These are phyloP conservation scores for Aspergillus niger DNA, from an alignment of 2,329 filamentous ascomycete species.

Conservation along the genomic window DNA sequence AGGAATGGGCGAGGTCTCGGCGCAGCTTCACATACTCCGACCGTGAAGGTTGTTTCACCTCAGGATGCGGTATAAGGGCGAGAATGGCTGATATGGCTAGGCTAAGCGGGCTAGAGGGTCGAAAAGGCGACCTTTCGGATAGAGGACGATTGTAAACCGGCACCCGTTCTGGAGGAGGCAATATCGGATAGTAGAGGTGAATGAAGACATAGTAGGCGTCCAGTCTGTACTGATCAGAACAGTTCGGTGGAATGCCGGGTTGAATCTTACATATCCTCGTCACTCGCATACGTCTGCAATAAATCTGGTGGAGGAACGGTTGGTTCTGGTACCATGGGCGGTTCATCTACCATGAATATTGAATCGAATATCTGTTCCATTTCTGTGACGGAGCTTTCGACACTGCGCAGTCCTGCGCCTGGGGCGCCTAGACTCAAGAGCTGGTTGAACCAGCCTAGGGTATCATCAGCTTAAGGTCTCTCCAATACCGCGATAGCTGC, in stretches of 20 bases:
- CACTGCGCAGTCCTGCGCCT: conserved; percentile 51
- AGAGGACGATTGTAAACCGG: conserved; percentile 20
- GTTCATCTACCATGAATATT: conserved; percentile 17
- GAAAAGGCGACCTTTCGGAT: conserved; percentile 12
- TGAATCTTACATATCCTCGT: conserved; percentile 44
- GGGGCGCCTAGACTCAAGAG: conserved; percentile 41
- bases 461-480: background rate
- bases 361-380: conserved; percentile 54
- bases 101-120: conserved; percentile 28
- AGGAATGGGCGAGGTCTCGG: conserved; percentile 27
- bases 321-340: background rate
- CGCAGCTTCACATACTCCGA: conserved; percentile 25
- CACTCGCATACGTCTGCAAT: conserved; percentile 47
- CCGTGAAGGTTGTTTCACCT: conserved; percentile 22
- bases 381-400: conserved; percentile 50
- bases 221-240: conserved; percentile 20
- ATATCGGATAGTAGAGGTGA: conserved; percentile 32
- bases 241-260: background rate
- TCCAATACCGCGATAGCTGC: too few species aligned
- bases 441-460: conserved; percentile 20
- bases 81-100: conserved; percentile 33
- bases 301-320: conserved; percentile 17
- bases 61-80: conserved; percentile 29
- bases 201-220: conserved; percentile 37
- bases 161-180: conserved; percentile 27